Evolutionary conservation across 2,329 filamentous ascomycete genomes (phyloP).

Genomic region (Sporothrix globosa): DNA sequence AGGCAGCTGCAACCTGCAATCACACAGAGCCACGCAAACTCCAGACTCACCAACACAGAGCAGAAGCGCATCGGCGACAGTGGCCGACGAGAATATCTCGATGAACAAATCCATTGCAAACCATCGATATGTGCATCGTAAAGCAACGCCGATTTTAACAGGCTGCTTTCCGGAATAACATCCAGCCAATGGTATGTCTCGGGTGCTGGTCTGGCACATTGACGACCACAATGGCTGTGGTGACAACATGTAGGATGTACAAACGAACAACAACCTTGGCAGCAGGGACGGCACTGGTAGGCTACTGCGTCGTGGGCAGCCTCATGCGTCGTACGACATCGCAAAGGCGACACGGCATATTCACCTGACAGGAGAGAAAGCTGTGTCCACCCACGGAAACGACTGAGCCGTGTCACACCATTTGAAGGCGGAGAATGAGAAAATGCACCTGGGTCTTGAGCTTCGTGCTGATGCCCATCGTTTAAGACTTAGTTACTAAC

Average conservation of each 20-base stretch:
- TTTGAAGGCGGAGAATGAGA: no score
- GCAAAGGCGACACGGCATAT: not conserved
- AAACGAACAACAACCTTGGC: conserved; percentile 7
- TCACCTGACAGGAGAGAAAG: not conserved
- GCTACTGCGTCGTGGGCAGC: not conserved
- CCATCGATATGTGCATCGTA: not conserved
- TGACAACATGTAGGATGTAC: not conserved
- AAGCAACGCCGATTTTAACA: not conserved
- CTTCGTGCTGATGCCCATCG: no score
- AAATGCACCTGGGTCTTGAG: no score
- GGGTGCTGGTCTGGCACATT: not conserved
- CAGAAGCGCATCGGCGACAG: not conserved
- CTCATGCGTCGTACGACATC: not conserved
- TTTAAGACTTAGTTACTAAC: no score
- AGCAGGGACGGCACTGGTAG: not conserved
- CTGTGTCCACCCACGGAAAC: not conserved
- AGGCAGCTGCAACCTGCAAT: conserved; percentile 12
- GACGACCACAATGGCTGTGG: not conserved
- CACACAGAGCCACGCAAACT: not conserved
- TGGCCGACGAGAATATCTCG: not conserved
- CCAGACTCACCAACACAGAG: not conserved
- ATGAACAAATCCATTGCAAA: not conserved
- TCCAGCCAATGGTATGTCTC: not conserved
- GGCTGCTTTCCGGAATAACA: not conserved
- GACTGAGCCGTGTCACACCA: not conserved